Evolutionary conservation across 306 rosid species (phyloP), one percentile per base, ranked within the genome.

Genomic region (Coriaria nepalensis): DNA sequence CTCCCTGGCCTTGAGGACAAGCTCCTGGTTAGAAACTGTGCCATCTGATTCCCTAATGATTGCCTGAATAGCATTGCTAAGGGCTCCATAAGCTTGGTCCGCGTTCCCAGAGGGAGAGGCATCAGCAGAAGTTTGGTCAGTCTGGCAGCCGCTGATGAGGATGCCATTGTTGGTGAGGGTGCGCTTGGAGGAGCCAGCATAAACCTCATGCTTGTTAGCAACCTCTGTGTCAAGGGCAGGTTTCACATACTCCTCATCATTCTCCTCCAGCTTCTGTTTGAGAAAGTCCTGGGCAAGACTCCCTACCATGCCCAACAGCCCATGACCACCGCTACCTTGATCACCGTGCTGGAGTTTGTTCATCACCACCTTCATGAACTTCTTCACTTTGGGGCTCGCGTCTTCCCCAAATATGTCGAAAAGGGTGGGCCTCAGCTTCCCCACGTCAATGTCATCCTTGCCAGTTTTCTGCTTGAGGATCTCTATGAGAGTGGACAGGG

Each of bases 391-490:
- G 13, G 96, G 93, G 49, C 82, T 80, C 7, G 93, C 75, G 44
- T 87, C 94, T 9, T 83, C 81, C 10, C 86, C 83, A 0, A 82
- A 82, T 13, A 64, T 40, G 54, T 75, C 65, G 37, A 74, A 82
- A 2, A 90, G 94, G 5, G 95, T 65, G 8, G 94, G 94, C 54
- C 98, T 77, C 59, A 90, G 57, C 68, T 85, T 73, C 40, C 98
- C 98, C 4, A 90, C 92, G 52, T 81, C 85, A 50, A 85, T 90
- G 63, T 90, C 92, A 6, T 75, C 80, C 53, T 81, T 85, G 0
- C 98, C 98, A 20, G 98, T 90, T 64, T 81, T 79, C 69, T 90
- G 92, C 82, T 90, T 75, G 9, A 90, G 86, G 32, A 90, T 68
- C 0, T 90, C 98, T n/a, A 90, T 77, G 8, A 85, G 82, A 33